Evolutionary conservation across 768 basidiomycete genomes (phyloP).

Genomic region (Suillus spraguei): DNA sequence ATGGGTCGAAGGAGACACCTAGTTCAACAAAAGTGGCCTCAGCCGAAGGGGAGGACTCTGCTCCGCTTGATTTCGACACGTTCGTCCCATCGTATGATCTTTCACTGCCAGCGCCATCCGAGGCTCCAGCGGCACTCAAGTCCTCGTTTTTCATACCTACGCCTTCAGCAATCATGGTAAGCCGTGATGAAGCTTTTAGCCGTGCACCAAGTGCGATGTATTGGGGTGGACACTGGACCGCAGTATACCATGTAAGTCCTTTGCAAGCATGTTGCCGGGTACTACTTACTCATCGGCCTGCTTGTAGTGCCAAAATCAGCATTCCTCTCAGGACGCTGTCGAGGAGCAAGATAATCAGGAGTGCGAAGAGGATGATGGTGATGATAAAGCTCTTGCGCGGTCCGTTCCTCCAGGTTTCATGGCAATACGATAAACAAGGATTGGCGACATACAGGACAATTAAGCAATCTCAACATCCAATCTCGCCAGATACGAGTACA

Average conservation of each 20-base stretch:
- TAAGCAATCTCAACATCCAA: conserved; percentile 81
- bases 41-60: conserved; percentile 48
- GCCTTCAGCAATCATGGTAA: conserved; percentile 43
- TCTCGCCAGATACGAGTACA: conserved; percentile 85
- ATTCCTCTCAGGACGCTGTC: conserved; percentile 15
- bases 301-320: conserved; percentile 36
- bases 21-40: conserved; percentile 17
- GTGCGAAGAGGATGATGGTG: conserved; percentile 26
- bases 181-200: conserved; percentile 75
- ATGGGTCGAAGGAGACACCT: conserved; percentile 21
- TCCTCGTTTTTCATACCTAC: conserved; percentile 32
- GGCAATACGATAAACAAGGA: neutral
- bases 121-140: conserved; percentile 18
- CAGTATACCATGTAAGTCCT: conserved; percentile 71
- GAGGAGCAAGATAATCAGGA: conserved; percentile 32
- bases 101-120: conserved; percentile 45
- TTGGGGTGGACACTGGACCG: conserved; percentile 89
- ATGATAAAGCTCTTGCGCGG: conserved; percentile 25
- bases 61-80: conserved; percentile 68
- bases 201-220: conserved; percentile 81
- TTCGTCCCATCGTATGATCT: conserved; percentile 74
- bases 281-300: conserved; percentile 10
- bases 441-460: neutral
- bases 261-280: neutral
- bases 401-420: neutral